phyloP scores from a whole-genome alignment of 1,284 basidiomycete species.

The Trichosporon asahii region DNA sequence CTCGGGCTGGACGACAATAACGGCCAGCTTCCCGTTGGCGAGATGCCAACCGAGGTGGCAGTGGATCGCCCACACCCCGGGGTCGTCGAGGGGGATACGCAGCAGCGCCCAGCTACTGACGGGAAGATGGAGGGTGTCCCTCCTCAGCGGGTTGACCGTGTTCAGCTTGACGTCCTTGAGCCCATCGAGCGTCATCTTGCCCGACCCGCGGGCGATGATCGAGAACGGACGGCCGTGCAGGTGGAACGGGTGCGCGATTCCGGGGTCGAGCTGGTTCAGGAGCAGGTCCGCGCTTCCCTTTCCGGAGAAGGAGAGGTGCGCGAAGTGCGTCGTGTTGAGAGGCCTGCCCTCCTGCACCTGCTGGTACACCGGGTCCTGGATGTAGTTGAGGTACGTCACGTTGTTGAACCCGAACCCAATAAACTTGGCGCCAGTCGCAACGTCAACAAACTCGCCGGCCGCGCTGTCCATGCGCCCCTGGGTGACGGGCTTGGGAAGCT shows the following conservation, averaged over 20 bases:
- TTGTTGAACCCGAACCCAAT: conserved; percentile 37
- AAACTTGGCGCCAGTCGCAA: conserved; percentile 22
- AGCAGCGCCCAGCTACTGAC: conserved; percentile 32
- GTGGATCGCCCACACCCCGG: conserved; percentile 31
- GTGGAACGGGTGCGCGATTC: conserved; percentile 48
- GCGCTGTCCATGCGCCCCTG: not conserved
- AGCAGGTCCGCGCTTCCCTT: conserved; percentile 12
- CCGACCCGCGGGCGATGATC: conserved; percentile 44
- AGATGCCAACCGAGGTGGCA: conserved; percentile 35
- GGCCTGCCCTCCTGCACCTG: conserved; percentile 28
- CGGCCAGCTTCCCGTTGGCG: conserved; percentile 15
- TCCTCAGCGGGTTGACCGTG: not conserved
- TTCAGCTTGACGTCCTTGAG: not conserved
- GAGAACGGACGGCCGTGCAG: conserved; percentile 35
- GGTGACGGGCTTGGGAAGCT: conserved; percentile 27
- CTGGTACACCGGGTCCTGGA: conserved; percentile 42
- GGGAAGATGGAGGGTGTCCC: conserved; percentile 19
- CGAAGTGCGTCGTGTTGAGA: conserved; percentile 25
- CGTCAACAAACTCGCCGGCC: conserved; percentile 10
- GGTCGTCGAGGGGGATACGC: conserved; percentile 29
- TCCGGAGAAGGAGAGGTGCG: not conserved
- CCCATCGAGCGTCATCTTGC: conserved; percentile 23
- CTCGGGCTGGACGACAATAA: conserved; percentile 27
- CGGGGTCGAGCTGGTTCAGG: conserved; percentile 46
- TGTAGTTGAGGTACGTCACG: conserved; percentile 33